Evolutionary conservation across 768 basidiomycete genomes (phyloP), one percentile per base, ranked within the genome.

Genomic region (Boletus subparvulus): DNA sequence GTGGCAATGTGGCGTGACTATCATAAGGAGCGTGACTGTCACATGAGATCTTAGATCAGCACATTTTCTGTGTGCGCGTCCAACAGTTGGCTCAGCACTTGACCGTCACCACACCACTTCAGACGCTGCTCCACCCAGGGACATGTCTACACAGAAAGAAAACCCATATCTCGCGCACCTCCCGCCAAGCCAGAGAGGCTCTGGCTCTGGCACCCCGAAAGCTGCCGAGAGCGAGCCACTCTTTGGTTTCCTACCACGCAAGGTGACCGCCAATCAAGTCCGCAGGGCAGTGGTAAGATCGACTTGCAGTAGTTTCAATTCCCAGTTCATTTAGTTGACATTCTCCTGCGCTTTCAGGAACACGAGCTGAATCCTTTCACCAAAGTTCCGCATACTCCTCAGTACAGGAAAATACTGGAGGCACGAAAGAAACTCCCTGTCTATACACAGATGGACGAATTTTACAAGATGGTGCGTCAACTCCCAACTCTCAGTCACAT

Each of bases 391-490:
- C 88, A 87, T 69, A 83, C 92, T 0, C 68, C 82, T 4, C 83
- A 87, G 60, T 98, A 97, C 78, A 84, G 77, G 73, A 93, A 90
- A 75, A 95, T 98, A 55, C 71, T 98, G 24, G 87, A 87, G 65
- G 74, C 80, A 12, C 84, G 97, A 55, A 93, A 87, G 77, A 90
- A 91, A 68, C 78, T 99, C 21, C 96, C 97, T 0, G 95, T 99
- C 0, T 97, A 81, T 64, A 74, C 86, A 3, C 92, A 96, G 73
- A 96, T 98, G 94, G 82, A 87, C 55, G 91, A 95, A 45, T 98
- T 99, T 71, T 84, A 87, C 66, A 81, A 88, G 62, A 88, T 95
- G 76, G 92, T 92, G 74, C 75, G 91, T 81, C 32, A 43, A 58
- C 50, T 37, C 52, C 6, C 24, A 10, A 12, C 2, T 32, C 11